These are phyloP conservation scores for Dissoconium aciculare DNA, from an alignment of 2,329 filamentous ascomycete genomes.

Conservation along the genomic window DNA sequence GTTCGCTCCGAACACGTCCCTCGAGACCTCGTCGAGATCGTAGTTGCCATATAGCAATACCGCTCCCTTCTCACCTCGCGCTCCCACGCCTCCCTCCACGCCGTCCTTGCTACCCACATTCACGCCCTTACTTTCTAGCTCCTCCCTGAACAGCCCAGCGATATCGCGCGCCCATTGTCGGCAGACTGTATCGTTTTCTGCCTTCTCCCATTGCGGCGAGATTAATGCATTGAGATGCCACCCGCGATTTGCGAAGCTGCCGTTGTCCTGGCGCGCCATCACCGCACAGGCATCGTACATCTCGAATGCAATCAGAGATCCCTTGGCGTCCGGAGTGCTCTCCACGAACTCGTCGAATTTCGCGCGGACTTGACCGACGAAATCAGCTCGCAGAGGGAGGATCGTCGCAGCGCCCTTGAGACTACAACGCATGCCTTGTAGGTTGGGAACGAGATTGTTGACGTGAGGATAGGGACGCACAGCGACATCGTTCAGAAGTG, in stretches of 20 bases:
- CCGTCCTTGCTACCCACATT: too few species aligned
- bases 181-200: slow-evolving; percentile 14
- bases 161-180: slow-evolving; percentile 18
- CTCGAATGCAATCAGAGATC: slow-evolving; percentile 15
- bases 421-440: slow-evolving; percentile 13
- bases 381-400: slow-evolving; percentile 12
- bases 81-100: slow-evolving; percentile 14
- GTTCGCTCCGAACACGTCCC: slow-evolving; percentile 33
- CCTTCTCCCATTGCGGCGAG: slow-evolving; percentile 18
- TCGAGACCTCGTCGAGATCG: slow-evolving; percentile 17
- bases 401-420: slow-evolving; percentile 18
- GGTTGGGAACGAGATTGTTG: slow-evolving; percentile 14
- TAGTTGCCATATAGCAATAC: slow-evolving; percentile 20
- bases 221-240: slow-evolving; percentile 19
- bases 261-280: slow-evolving; percentile 9
- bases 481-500: slow-evolving; percentile 11
- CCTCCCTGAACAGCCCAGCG: slow-evolving; percentile 15
- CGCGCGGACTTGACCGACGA: slow-evolving; percentile 11
- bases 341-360: slow-evolving; percentile 13
- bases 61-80: slow-evolving; percentile 16
- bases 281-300: slow-evolving; percentile 15
- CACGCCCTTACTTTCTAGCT: slow-evolving; percentile 12
- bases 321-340: slow-evolving; percentile 11
- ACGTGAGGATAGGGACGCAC: slow-evolving; percentile 13
- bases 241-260: slow-evolving; percentile 18